These are phyloP conservation scores for Suillus bovinus DNA, from an alignment of 768 basidiomycete genomes.

Conservation along the genomic window DNA sequence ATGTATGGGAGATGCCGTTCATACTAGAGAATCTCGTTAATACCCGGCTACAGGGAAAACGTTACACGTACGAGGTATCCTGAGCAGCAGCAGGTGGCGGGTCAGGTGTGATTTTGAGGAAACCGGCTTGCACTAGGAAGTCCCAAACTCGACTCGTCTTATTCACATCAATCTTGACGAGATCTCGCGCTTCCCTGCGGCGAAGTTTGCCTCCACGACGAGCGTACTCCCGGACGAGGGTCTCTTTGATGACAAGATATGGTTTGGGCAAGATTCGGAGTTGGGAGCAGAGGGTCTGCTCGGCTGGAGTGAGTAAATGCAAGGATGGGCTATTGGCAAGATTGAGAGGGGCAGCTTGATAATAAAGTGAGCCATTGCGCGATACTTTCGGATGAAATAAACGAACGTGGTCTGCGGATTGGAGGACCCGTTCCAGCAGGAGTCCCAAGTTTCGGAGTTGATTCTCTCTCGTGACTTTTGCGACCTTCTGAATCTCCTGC, in stretches of 20 bases:
- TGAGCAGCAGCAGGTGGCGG: constrained; percentile 34
- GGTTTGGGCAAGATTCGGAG: constrained; percentile 93
- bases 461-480: constrained; percentile 61
- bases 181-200: constrained; percentile 82
- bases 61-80: constrained; percentile 42
- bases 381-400: background rate
- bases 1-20: constrained; percentile 16
- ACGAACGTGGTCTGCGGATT: constrained; percentile 44
- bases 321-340: constrained; percentile 88
- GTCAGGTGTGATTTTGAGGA: constrained; percentile 68
- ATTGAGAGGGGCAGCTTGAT: constrained; percentile 65
- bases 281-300: constrained; percentile 85
- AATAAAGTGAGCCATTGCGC: constrained; percentile 3
- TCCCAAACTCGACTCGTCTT: constrained; percentile 94
- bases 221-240: constrained; percentile 90
- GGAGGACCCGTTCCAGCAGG: constrained; percentile 37
- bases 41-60: no score
- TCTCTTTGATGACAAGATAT: constrained; percentile 95
- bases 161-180: constrained; percentile 91
- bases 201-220: constrained; percentile 86
- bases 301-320: constrained; percentile 84
- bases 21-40: background rate
- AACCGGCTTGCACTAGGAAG: constrained; percentile 84
- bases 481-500: constrained; percentile 51
- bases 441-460: constrained; percentile 52